phyloP scores from a whole-genome alignment of 108 stramenopile species.

The Cylindrotheca closterium region DNA sequence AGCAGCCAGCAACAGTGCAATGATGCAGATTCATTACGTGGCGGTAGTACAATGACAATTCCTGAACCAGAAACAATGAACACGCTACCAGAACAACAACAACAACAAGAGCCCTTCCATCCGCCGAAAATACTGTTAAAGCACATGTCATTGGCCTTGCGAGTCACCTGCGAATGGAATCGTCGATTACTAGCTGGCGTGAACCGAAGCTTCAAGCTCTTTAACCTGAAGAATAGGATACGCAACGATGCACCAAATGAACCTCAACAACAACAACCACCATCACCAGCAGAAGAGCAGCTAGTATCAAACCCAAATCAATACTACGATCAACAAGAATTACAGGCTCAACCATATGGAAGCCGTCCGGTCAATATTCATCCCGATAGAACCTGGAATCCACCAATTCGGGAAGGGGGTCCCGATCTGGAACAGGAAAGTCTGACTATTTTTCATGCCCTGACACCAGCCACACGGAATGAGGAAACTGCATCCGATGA shows the following conservation, averaged over 20 bases:
- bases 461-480: too few relatives aligned
- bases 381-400: conserved; percentile 24
- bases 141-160: conserved; percentile 23
- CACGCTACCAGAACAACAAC: neutral
- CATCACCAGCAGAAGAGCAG: neutral
- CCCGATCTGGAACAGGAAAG: conserved; percentile 14
- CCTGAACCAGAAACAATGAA: neutral
- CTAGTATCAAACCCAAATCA: neutral
- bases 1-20: too few relatives aligned
- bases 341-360: conserved; percentile 2
- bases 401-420: conserved; percentile 14
- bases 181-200: conserved; percentile 24
- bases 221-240: neutral
- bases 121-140: conserved; percentile 24
- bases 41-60: conserved; percentile 13
- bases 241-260: neutral
- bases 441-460: conserved; percentile 45
- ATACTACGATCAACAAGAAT: neutral
- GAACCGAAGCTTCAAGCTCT: neutral
- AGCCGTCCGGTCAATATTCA: conserved; percentile 24
- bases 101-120: conserved; percentile 7
- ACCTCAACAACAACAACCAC: conserved; percentile 4
- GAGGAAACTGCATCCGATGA: neutral
- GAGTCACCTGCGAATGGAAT: conserved; percentile 41
- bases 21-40: conserved; percentile 10